These are phyloP conservation scores for Suillus occidentalis DNA, from an alignment of 768 basidiomycete species.

Conservation along the genomic window DNA sequence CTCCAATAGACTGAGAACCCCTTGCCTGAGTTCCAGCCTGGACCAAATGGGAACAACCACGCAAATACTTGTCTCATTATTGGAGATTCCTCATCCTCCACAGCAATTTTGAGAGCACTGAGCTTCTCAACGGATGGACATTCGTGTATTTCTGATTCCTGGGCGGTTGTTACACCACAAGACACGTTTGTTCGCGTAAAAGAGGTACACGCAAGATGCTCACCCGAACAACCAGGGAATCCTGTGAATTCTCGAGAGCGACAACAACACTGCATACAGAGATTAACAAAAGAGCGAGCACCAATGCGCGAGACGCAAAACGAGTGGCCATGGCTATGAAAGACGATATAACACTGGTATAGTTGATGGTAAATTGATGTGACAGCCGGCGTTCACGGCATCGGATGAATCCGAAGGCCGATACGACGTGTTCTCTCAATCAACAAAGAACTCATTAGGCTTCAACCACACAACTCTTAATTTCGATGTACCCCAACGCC, in stretches of 20 bases:
- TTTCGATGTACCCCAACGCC: conserved; percentile 48
- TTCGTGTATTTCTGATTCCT: conserved; percentile 47
- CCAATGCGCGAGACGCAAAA: conserved; percentile 24
- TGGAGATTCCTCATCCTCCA: conserved; percentile 68
- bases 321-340: conserved; percentile 19
- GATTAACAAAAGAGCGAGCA: conserved; percentile 47
- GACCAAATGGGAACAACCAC: conserved; percentile 86
- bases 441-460: neutral
- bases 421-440: neutral
- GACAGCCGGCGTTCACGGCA: neutral
- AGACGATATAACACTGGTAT: conserved; percentile 3
- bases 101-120: conserved; percentile 55
- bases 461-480: neutral
- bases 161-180: conserved; percentile 3
- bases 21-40: conserved; percentile 78
- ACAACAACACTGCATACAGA: conserved; percentile 22
- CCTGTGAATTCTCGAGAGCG: conserved; percentile 20
- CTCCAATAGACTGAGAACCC: conserved; percentile 11
- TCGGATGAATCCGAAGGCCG: conserved; percentile 28
- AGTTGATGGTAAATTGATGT: neutral
- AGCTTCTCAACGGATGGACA: conserved; percentile 47
- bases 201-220: conserved; percentile 16
- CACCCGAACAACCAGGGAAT: conserved; percentile 32
- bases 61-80: conserved; percentile 79
- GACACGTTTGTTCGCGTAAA: conserved; percentile 14